Evolutionary conservation across 164 flowering plant species (phyloP).

Genomic region (Vitis cinerea): DNA sequence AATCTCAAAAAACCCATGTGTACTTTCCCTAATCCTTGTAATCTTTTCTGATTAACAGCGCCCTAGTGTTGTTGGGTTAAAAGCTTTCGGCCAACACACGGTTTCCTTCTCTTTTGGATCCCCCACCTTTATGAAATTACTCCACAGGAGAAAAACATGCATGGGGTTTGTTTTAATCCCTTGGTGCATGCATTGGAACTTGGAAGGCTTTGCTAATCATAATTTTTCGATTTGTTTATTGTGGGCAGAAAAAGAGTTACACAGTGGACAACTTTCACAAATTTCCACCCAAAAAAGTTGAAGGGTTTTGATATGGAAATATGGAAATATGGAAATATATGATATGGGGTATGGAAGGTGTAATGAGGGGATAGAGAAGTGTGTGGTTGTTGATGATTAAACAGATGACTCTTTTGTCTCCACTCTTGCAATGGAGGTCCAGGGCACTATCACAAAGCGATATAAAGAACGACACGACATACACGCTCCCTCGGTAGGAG

Average conservation of each 20-base stretch:
- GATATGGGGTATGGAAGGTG: neutral
- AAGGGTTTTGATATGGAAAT: neutral
- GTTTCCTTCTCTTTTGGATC: no score
- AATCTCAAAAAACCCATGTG: neutral
- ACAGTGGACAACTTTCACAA: no score
- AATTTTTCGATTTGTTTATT: no score
- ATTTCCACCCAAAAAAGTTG: no score
- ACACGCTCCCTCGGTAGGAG: conserved; percentile 43
- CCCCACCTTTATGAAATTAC: neutral
- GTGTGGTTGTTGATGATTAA: conserved; percentile 36
- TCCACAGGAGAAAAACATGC: neutral
- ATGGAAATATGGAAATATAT: neutral
- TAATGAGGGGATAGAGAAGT: neutral
- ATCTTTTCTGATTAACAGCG: neutral
- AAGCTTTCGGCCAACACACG: no score
- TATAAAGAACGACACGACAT: conserved; percentile 25
- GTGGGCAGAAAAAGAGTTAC: no score
- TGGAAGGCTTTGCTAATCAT: no score
- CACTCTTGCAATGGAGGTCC: conserved; percentile 36
- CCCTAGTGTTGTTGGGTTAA: no score
- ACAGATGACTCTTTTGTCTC: conserved; percentile 54
- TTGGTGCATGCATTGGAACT: neutral
- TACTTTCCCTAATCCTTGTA: neutral
- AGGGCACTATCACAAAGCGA: conserved; percentile 29
- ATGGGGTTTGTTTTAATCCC: neutral